phyloP scores from a whole-genome alignment of 768 basidiomycete genomes.

The Boletus rex-veris region DNA sequence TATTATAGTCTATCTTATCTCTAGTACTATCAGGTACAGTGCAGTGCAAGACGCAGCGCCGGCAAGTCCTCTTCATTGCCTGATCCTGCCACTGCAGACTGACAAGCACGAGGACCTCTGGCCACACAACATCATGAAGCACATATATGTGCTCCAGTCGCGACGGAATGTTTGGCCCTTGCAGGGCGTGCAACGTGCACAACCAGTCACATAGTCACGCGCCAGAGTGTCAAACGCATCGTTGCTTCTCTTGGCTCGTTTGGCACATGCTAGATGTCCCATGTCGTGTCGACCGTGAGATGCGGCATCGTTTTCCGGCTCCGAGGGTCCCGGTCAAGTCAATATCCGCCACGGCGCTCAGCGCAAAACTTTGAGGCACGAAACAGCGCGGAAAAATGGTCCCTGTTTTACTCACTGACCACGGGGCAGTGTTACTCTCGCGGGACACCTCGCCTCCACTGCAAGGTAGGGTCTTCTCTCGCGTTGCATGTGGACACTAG shows the following conservation, averaged over 20 bases:
- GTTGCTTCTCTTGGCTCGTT: too few species aligned
- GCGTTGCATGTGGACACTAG: conserved; percentile 1
- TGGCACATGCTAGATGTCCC: neutral
- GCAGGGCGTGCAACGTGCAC: too few species aligned
- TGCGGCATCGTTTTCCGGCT: conserved; percentile 13
- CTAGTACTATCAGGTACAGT: neutral
- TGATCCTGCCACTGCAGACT: conserved; percentile 1
- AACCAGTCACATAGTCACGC: neutral
- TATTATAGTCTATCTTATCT: conserved; percentile 8
- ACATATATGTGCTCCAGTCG: neutral
- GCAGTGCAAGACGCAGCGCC: neutral
- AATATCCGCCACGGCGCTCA: conserved; percentile 10
- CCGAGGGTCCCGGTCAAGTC: conserved; percentile 18
- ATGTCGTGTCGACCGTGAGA: conserved; percentile 9
- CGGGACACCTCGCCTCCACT: conserved; percentile 15
- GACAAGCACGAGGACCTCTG: conserved; percentile 5
- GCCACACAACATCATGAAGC: too few species aligned
- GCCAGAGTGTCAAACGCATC: neutral
- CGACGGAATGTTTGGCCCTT: too few species aligned
- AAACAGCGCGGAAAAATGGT: neutral
- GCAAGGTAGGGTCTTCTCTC: conserved; percentile 17
- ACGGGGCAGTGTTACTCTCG: conserved; percentile 9
- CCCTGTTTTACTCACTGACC: conserved; percentile 3
- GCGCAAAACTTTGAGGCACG: conserved; percentile 6
- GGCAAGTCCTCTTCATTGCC: neutral